Evolutionary conservation across 768 basidiomycete species (phyloP).

Genomic region (Russula vinacea): DNA sequence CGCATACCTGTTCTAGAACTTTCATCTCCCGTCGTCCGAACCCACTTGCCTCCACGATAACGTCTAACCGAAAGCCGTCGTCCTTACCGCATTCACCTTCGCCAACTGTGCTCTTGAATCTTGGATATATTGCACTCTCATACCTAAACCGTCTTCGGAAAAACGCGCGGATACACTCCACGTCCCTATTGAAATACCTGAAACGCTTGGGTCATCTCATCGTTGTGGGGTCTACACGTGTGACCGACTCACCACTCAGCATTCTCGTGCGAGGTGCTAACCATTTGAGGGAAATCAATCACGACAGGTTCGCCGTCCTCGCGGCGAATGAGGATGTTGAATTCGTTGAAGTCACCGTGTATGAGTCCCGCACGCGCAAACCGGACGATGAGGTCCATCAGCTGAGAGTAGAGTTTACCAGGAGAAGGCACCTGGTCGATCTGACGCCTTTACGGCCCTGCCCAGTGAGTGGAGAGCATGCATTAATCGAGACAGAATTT

Average conservation of each 20-base stretch:
- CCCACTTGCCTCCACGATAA: constrained; percentile 91
- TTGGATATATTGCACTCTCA: constrained; percentile 85
- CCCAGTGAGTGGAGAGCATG: not conserved
- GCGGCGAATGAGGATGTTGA: constrained; percentile 91
- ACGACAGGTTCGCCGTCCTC: constrained; percentile 76
- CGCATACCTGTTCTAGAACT: constrained; percentile 73
- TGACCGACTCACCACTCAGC: constrained; percentile 79
- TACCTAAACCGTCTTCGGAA: constrained; percentile 90
- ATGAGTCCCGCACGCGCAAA: constrained; percentile 94
- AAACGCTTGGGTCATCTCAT: constrained; percentile 18
- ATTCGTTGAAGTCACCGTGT: constrained; percentile 99
- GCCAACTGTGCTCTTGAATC: constrained; percentile 64
- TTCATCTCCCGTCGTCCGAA: constrained; percentile 83
- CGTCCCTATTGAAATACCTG: constrained; percentile 99
- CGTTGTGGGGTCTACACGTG: not conserved
- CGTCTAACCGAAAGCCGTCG: constrained; percentile 66
- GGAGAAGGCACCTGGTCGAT: constrained; percentile 80
- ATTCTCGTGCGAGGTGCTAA: constrained; percentile 93
- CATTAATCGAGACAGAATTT: constrained; percentile 10
- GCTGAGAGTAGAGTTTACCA: constrained; percentile 80
- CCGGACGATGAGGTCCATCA: constrained; percentile 96
- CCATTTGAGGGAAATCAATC: constrained; percentile 99
- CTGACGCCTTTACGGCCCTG: constrained; percentile 61
- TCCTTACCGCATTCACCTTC: constrained; percentile 47
- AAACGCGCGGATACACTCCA: constrained; percentile 92